Evolutionary conservation across 345 rosid genomes (phyloP).

Genomic region (Gossypium sturtianum): DNA sequence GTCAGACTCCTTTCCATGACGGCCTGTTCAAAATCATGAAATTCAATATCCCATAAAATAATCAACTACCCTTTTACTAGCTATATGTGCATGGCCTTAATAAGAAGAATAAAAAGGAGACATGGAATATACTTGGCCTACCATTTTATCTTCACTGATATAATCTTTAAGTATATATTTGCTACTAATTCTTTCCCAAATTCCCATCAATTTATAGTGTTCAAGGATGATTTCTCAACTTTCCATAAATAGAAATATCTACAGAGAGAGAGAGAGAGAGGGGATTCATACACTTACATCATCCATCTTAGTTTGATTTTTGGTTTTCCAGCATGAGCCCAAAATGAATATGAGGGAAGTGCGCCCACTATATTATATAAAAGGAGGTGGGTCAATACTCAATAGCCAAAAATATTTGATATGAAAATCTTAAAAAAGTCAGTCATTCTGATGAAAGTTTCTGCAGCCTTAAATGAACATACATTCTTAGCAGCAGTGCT

Average conservation of each 20-base stretch:
- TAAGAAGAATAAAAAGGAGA: too few species aligned
- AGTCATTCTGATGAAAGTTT: not conserved
- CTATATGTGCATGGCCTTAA: too few species aligned
- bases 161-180: not conserved
- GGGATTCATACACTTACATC: not conserved
- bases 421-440: not conserved
- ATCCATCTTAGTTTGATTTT: not conserved
- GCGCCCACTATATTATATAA: conserved; percentile 46
- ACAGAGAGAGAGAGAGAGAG: too few species aligned
- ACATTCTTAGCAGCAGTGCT: conserved; percentile 98
- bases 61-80: too few species aligned
- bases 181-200: not conserved
- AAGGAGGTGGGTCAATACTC: not conserved
- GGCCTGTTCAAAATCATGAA: conserved; percentile 22
- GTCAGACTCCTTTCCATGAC: conserved; percentile 31
- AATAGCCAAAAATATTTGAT: conserved; percentile 9
- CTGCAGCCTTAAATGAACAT: conserved; percentile 21
- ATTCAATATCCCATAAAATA: too few species aligned
- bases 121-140: not conserved
- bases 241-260: too few species aligned
- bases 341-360: conserved; percentile 7
- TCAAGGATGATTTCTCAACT: not conserved
- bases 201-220: not conserved
- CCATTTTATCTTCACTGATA: not conserved
- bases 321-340: conserved; percentile 10